Base-by-base conservation (phyloP, 768 basidiomycete genomes). In the Chalciporus piperatus region DNA sequence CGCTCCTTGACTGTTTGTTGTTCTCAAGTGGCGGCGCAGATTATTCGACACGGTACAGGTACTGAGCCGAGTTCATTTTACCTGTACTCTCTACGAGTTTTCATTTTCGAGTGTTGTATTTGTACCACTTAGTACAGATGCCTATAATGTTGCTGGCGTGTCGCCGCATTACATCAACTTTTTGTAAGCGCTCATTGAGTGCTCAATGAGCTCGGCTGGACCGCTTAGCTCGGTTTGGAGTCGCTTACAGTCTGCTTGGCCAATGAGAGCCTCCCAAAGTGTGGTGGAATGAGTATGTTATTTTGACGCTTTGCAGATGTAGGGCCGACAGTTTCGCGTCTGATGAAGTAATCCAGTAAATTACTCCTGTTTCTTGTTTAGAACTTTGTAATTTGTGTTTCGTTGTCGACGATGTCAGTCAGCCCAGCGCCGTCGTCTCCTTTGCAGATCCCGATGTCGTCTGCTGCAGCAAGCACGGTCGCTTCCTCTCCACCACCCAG, bases 41-140 rank as follows among this genome's bases (percentile, higher is more conserved):
- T 64, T 91, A 91, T 62, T 90, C 89, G 17, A 91, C 89, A 7
- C 79, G 89, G 28, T 87, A 89, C 74, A 79, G 85, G 58, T 89
- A 90, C 69, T 89, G 74, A 60, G 43, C 9, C 9, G 23, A 1
- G 27, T 46, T 19, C 27, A 5, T 30, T 37, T 25, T 4, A 37
- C 9, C 19, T 46, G 14, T 23, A 17, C 30, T 45, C n/a, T 14
- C 30, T 33, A 19, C 9, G 33, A 25, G 17, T 47, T 13, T 23
- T 40, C 30, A 22, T 22, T 44, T 19, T 33, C 30, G 35, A 45
- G 4, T 33, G 17, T 33, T 33, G 30, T 45, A 45, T 22, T 32
- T 32, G 30, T 32, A 32, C 30, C 13, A 32, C 30, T 3, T 11
- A 32, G 30, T 32, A 32, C n/a, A n/a, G n/a, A n/a, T n/a, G n/a